These are phyloP conservation scores for Lunularia cruciata DNA, from an alignment of 225 moss, liverwort and hornwort genomes.

Conservation along the genomic window DNA sequence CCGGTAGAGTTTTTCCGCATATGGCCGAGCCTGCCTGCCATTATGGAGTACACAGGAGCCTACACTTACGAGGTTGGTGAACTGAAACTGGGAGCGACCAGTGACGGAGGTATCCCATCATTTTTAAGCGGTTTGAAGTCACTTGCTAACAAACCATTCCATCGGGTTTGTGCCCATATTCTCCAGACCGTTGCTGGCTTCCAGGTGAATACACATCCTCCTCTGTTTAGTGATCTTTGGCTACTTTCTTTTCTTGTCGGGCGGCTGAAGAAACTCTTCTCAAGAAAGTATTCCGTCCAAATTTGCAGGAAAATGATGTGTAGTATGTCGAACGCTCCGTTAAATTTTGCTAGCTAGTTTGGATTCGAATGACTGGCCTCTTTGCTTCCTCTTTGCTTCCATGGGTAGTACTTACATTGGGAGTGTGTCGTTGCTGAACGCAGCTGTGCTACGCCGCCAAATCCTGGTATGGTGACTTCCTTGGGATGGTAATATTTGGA, in stretches of 20 bases:
- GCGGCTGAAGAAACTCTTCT: too few species aligned
- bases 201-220: slow-evolving; percentile 50
- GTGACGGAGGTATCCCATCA: slow-evolving; percentile 42
- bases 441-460: slow-evolving; percentile 96
- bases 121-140: slow-evolving; percentile 68
- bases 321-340: neutral
- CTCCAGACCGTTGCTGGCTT: slow-evolving; percentile 90
- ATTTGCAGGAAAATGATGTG: too few species aligned
- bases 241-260: too few species aligned
- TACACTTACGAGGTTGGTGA: slow-evolving; percentile 82
- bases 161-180: slow-evolving; percentile 90
- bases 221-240: too few species aligned
- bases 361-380: slow-evolving; percentile 48
- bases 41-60: slow-evolving; percentile 85
- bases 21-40: slow-evolving; percentile 97
- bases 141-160: slow-evolving; percentile 74
- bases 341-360: neutral
- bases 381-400: neutral
- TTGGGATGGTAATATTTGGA: slow-evolving; percentile 95
- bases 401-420: neutral
- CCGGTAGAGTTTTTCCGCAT: slow-evolving; percentile 98
- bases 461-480: slow-evolving; percentile 98
- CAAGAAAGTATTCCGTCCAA: too few species aligned
- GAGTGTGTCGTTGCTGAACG: slow-evolving; percentile 22
- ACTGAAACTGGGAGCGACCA: slow-evolving; percentile 51